Percentiles rank a stretch among this genome's conserved stretches.
phyloP scores from a whole-genome alignment of 2,329 filamentous ascomycete genomes.

The Chrysosporium queenslandicum region DNA sequence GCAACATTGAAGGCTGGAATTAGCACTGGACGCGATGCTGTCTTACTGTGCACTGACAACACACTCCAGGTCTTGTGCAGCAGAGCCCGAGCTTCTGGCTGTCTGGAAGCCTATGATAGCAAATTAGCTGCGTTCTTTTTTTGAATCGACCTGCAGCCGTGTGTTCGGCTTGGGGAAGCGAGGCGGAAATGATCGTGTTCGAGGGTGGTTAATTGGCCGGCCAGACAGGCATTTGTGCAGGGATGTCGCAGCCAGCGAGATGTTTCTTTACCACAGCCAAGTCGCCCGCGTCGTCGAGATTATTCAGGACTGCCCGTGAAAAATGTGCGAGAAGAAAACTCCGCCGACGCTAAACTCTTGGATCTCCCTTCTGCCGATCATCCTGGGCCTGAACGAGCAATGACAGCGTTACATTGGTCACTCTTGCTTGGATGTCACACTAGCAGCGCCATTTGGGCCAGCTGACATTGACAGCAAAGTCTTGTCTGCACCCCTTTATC shows the following conservation, averaged over 20 bases:
- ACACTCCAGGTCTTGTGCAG: too few species aligned
- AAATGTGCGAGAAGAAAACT: not conserved
- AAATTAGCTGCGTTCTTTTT: too few species aligned
- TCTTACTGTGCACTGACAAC: too few species aligned
- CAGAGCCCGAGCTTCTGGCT: too few species aligned
- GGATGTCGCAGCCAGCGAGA: not conserved
- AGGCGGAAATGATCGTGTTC: not conserved
- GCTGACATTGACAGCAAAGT: not conserved
- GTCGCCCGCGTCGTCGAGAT: not conserved
- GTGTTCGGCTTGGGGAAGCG: not conserved
- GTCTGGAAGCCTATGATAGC: too few species aligned
- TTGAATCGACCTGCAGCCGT: too few species aligned
- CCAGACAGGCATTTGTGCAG: not conserved
- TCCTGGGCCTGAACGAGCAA: not conserved
- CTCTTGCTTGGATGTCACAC: conserved; percentile 3
- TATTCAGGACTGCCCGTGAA: not conserved
- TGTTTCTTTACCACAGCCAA: not conserved
- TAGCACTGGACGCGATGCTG: too few species aligned
- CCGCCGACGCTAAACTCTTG: not conserved
- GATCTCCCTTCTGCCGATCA: not conserved
- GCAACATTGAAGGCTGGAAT: too few species aligned
- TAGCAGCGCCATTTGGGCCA: not conserved
- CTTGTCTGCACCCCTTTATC: not conserved
- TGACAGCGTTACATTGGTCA: conserved; percentile 1
- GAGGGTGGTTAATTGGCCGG: too few species aligned